Evolutionary conservation across 495 filamentous ascomycete species (phyloP), one percentile per base, ranked within the genome.

Genomic region (Podospora anserina): DNA sequence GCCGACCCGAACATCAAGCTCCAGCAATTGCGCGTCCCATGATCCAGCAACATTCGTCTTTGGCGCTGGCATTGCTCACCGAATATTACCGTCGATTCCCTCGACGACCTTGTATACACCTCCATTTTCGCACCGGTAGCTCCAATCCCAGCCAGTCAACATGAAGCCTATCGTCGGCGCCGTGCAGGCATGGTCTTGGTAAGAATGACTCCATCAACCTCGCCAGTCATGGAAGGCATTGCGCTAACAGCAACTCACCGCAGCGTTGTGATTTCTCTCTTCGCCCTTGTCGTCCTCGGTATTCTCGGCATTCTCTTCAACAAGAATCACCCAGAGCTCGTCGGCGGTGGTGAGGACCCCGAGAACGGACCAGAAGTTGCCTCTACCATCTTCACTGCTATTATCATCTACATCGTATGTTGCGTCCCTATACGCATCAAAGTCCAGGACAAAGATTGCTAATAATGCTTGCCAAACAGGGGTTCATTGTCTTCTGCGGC

Each of bases 171-270:
- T 97, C 75, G 91, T 97, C 61, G 90, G 91, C 71, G 88, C 91
- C 66, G 82, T 95, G 84, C 93, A 96, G 82, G 93, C 93, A 76
- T 97, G 93, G 92, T 92, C 89, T 81, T 96, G 93, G 93, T 96
- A 83, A 68, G 78, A 64, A 61, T 61, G 62, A 34, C 65, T 23
- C 54, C 63, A 19, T 61, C 32, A 53, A 28, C 15, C n/a, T 19
- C 27, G 3, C 9, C 19, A n/a, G 7, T 20, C 28, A 63, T 23
- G 15, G 39, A 11, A 63, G 32, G 27, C 28, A 16, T 53, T 44
- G 28, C 19, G 30, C 13, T 32, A 44, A 34, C 30, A 44, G 18
- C 30, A 63, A 58, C 3, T 58, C 18, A 74, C 39, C 39, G 2
- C 67, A 96, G 93, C 83, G 88, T 94, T 72, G 88, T 96, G 73